Percentiles rank a stretch among this genome's conserved stretches.
phyloP scores from a whole-genome alignment of 2,329 filamentous ascomycete genomes.

The Fusarium protoensiforme region DNA sequence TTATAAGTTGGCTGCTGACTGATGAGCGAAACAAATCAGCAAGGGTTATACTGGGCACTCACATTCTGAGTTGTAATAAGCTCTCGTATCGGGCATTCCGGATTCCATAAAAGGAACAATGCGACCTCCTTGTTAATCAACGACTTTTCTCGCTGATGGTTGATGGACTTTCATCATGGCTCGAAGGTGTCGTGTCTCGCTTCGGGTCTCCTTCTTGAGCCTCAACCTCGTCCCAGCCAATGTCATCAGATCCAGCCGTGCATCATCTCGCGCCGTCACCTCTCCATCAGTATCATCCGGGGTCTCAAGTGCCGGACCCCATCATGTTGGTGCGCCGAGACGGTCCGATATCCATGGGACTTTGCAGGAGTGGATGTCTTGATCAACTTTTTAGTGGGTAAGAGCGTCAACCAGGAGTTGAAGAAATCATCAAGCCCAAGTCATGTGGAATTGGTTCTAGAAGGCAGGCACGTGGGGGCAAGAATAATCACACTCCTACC shows the following conservation, averaged over 20 bases:
- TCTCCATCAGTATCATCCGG: conserved; percentile 10
- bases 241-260: neutral
- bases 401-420: neutral
- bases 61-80: neutral
- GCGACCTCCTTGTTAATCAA: neutral
- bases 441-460: conserved; percentile 2
- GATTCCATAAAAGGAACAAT: neutral
- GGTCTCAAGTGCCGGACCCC: conserved; percentile 16
- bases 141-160: neutral
- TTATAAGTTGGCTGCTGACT: neutral
- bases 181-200: conserved; percentile 1
- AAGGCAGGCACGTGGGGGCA: conserved; percentile 4
- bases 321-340: conserved; percentile 21
- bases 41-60: neutral
- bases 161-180: neutral
- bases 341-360: conserved; percentile 29
- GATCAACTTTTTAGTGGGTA: conserved; percentile 26
- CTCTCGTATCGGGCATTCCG: neutral
- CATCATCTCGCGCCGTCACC: neutral
- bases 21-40: neutral
- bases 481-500: neutral
- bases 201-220: conserved; percentile 13
- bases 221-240: neutral
- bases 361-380: conserved; percentile 22
- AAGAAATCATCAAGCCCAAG: neutral